A percentile compares a stretch with the other conserved stretches of the same genome.
Conservation (phyloP, 192 early-diverging fungal species). For the Coemansia sp. region DNA sequence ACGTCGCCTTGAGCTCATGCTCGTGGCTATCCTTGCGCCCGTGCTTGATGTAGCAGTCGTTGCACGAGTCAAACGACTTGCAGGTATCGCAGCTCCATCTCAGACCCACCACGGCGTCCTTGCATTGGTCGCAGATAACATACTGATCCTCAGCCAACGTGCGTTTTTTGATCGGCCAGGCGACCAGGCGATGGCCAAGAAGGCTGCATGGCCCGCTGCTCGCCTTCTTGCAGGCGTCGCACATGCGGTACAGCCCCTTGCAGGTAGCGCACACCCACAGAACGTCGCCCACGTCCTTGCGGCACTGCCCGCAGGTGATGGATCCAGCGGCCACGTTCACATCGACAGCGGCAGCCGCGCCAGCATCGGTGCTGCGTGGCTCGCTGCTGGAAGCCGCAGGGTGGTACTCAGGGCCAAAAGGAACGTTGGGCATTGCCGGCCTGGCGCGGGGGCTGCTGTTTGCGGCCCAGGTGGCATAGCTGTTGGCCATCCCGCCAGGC, state of each 20-base stretch:
- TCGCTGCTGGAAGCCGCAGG: background rate
- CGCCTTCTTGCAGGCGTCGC: constrained; percentile 34
- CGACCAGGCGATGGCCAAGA: constrained; percentile 18
- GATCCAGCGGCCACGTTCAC: background rate
- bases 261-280: constrained; percentile 40
- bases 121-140: constrained; percentile 60
- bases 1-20: constrained; percentile 29
- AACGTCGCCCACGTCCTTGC: constrained; percentile 19
- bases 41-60: constrained; percentile 53
- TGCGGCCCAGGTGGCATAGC: constrained; percentile 32
- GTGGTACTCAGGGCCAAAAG: constrained; percentile 27
- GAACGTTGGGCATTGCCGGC: constrained; percentile 17
- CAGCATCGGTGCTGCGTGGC: background rate
- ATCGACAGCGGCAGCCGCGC: background rate
- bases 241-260: constrained; percentile 29
- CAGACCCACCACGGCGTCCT: constrained; percentile 41
- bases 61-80: constrained; percentile 62
- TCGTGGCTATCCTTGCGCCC: constrained; percentile 15
- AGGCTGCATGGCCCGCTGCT: constrained; percentile 1
- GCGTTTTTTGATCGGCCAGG: constrained; percentile 30
- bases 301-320: constrained; percentile 15
- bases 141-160: constrained; percentile 28
- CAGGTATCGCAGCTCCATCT: constrained; percentile 61
- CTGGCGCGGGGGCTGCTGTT: constrained; percentile 31
- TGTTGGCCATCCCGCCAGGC: constrained; percentile 8